A percentile compares a stretch with the other conserved stretches of the same genome.
phyloP scores from a whole-genome alignment of 2,329 filamentous ascomycete genomes.

The Lasiodiplodia sp. region DNA sequence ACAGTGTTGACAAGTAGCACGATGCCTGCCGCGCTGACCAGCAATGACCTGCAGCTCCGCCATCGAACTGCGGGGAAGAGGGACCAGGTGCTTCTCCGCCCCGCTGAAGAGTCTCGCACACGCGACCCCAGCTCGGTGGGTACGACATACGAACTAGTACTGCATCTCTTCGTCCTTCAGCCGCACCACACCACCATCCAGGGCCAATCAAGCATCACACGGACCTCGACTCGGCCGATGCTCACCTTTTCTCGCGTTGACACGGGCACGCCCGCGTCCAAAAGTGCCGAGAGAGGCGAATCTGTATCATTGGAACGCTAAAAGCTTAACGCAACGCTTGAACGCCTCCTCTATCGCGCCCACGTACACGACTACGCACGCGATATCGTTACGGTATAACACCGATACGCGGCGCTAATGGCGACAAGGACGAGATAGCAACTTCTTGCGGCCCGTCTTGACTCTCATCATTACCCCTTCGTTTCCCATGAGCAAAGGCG shows the following conservation, averaged over 20 bases:
- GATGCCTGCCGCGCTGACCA: conserved; percentile 1
- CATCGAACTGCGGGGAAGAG: neutral
- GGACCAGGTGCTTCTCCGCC: neutral
- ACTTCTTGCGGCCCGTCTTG: neutral
- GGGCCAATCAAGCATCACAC: neutral
- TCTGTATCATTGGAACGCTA: conserved; percentile 3
- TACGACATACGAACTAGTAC: neutral
- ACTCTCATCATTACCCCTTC: neutral
- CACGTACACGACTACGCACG: neutral
- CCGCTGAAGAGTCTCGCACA: neutral
- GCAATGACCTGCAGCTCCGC: conserved; percentile 10
- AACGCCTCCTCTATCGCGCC: conserved; percentile 4
- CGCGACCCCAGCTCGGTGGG: conserved; percentile 4
- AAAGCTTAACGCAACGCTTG: conserved; percentile 12
- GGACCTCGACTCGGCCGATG: conserved; percentile 16
- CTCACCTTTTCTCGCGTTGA: neutral
- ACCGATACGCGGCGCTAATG: conserved; percentile 7
- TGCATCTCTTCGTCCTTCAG: neutral
- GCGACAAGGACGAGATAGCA: neutral
- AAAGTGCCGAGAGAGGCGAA: conserved; percentile 1
- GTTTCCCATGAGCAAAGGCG: neutral
- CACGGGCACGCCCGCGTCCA: neutral
- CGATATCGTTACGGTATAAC: neutral
- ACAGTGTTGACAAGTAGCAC: neutral
- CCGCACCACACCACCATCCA: conserved; percentile 6